Evolutionary conservation across 768 basidiomycete species (phyloP), one percentile per base, ranked within the genome.

Genomic region (Leccinum arenicola): DNA sequence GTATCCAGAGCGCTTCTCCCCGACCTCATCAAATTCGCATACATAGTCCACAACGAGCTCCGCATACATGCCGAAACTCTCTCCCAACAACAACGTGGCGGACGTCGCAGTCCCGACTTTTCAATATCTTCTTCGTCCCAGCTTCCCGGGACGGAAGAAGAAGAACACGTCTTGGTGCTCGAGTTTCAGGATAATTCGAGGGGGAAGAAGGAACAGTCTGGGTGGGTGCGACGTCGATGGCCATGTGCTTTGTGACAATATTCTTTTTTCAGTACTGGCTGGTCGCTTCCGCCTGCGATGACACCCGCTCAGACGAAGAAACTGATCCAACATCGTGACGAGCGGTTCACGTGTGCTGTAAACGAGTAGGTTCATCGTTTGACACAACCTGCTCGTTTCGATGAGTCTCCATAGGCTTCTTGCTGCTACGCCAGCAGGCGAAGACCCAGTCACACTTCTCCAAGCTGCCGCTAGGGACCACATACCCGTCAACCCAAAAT

Each of bases 11-110:
- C 91, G 9, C 79, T 96, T n/a, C 75, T 95, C 14, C 93, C 93
- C 1, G 85, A 88, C 57, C 76, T 92, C 43, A 77, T 96, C 64
- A 86, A 82, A 54, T 95, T 95, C 65, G 87, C 91, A 7, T 95
- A 94, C 68, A 86, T 88, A 61, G 85, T 89, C 56, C 73, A 76
- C 31, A 78, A 82, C 50, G 81, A 89, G 49, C 71, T 91, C 12
- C 82, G 82, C 53, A 78, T 88, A 55, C 80, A 88, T 6, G 72
- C 77, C 36, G 74, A 76, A 59, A 63, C 61, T 21, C 61, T 64
- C 38, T 70, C 69, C 36, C 69, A 53, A 35, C 57, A 56, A 8
- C 58, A 68, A 48, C 55, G 48, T 1, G 57, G 58, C 31, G 72
- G 78, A 19, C 74, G 73, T 35, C 65, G 62, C 2, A 78, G 77